Conservation (phyloP, 805 yeast species). For the Candida oleophila region DNA sequence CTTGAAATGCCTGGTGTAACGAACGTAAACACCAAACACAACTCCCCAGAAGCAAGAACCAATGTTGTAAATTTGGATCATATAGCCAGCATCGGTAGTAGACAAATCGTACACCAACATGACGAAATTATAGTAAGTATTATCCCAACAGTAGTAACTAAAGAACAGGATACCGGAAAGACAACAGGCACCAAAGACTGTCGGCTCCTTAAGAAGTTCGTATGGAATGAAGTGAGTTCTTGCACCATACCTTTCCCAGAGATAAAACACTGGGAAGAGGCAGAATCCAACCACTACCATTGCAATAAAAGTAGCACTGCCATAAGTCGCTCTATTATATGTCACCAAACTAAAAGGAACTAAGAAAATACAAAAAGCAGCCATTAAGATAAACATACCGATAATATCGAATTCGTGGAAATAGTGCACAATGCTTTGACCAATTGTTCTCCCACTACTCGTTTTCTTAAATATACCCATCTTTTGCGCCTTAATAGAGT, state of each 20-base stretch:
- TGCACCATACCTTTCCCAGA: conserved; percentile 16
- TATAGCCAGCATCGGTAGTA: neutral
- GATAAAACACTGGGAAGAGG: conserved; percentile 10
- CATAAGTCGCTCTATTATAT: neutral
- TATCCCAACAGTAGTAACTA: neutral
- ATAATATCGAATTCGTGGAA: neutral
- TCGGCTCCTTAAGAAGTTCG: conserved; percentile 18
- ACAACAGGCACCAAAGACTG: neutral
- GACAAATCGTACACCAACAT: neutral
- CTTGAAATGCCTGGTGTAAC: neutral
- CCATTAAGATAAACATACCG: neutral
- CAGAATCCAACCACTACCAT: neutral
- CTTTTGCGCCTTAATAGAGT: neutral
- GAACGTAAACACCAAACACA: neutral
- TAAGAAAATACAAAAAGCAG: neutral
- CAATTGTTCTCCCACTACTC: neutral
- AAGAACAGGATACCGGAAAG: neutral
- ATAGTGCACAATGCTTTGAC: neutral
- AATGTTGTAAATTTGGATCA: neutral
- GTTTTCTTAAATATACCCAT: neutral
- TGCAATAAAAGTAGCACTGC: neutral
- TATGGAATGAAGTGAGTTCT: conserved; percentile 21
- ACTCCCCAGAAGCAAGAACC: neutral
- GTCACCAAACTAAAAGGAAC: neutral
- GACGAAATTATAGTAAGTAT: neutral